A percentile compares a stretch with the other conserved stretches of the same genome.
phyloP scores from a whole-genome alignment of 164 flowering plant species.

The Paratinospora sagittata region DNA sequence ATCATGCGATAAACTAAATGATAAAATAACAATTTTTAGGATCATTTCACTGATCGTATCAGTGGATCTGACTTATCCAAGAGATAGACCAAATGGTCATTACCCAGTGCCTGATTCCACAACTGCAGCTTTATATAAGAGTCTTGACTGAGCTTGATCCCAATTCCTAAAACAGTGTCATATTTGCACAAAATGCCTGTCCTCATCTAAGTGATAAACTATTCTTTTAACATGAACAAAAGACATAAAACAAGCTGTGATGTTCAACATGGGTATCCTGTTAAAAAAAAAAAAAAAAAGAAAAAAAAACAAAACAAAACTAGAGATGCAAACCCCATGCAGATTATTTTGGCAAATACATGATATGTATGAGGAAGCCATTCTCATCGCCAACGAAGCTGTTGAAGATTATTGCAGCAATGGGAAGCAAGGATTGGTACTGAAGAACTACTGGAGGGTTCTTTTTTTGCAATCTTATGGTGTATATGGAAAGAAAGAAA shows the following conservation, averaged over 20 bases:
- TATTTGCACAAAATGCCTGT: neutral
- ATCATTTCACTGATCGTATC: too few species aligned
- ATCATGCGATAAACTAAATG: too few species aligned
- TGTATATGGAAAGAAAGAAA: too few species aligned
- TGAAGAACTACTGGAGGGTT: too few species aligned
- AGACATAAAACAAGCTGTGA: neutral
- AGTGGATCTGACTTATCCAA: too few species aligned
- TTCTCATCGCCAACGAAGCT: too few species aligned
- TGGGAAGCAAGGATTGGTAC: too few species aligned
- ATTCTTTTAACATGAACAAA: neutral
- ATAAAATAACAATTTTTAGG: too few species aligned
- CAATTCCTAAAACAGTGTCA: neutral
- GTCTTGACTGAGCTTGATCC: neutral
- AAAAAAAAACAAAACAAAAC: neutral
- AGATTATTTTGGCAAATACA: neutral
- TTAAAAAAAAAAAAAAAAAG: neutral
- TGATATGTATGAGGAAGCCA: neutral
- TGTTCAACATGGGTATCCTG: neutral
- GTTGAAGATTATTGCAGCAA: too few species aligned
- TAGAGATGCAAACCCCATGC: neutral
- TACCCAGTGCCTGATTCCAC: too few species aligned
- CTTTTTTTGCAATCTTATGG: too few species aligned
- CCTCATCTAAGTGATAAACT: neutral
- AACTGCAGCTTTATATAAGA: neutral
- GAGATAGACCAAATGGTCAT: too few species aligned